Evolutionary conservation across 345 rosid species (phyloP), one percentile per base, ranked within the genome.

Genomic region (Brassica cretica): DNA sequence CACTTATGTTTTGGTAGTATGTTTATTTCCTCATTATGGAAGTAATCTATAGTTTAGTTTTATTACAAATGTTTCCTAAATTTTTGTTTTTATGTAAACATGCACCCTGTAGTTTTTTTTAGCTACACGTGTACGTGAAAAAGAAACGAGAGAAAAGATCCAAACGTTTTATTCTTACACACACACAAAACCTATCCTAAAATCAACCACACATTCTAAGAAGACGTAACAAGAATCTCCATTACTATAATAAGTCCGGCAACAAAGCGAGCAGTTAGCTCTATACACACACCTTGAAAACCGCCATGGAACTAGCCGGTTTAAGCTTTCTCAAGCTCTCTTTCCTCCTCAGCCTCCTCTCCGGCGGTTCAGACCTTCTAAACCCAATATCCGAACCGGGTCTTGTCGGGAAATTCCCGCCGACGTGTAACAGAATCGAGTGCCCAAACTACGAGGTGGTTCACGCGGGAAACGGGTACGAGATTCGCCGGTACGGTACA

Each of bases 371-470:
- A 49, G 37, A 73, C 60, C 0, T 73, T 8, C 70, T 73, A 0
- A 71, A 74, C 32, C 73, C 72, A 33, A 16, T 51, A 2, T 74
- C 82, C 35, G 44, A 21, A 10, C 61, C 67, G 61, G 62, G 37
- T 21, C 19, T 1, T 2, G 73, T 71, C 6, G 79, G 46, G 2
- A 77, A 71, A 41, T 83, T 76, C 63, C 94, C 98, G 3, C 93
- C 97, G 0, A 24, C 92, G 11, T 94, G 98, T 82, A 80, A 67
- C 76, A 81, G 91, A 60, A 92, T 94, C 64, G 97, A 94, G 78
- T 92, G 98, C 76, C 97, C 98, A 0, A 81, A 58, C 68, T 92
- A 83, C 59, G 83, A 87, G 9, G 72, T 88, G 8, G 64, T 89
- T 68, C 81, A 90, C 24, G 55, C 35, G 11, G 96, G 86, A 61